These are phyloP conservation scores for Pachysandra terminalis DNA, from an alignment of 164 flowering plant genomes.

Conservation along the genomic window DNA sequence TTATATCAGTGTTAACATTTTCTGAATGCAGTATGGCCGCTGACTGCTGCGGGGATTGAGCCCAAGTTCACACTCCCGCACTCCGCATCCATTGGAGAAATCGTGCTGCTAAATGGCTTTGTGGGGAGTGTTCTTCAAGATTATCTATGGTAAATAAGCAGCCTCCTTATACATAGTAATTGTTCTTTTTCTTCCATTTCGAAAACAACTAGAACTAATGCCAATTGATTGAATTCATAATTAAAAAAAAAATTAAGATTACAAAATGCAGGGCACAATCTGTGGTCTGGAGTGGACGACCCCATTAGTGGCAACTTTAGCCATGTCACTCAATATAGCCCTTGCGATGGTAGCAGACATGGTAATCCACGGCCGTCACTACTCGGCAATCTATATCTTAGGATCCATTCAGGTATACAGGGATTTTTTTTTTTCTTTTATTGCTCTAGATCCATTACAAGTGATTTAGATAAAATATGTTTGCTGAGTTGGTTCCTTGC, in stretches of 20 bases:
- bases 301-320: constrained; percentile 62
- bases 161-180: not conserved
- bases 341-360: constrained; percentile 76
- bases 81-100: constrained; percentile 38
- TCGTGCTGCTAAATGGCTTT: constrained; percentile 47
- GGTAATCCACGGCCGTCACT: constrained; percentile 59
- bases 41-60: constrained; percentile 45
- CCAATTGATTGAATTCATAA: not conserved
- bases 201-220: not conserved
- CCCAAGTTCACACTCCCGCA: constrained; percentile 51
- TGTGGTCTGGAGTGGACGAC: constrained; percentile 76
- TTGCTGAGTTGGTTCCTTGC: not conserved
- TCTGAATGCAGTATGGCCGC: constrained; percentile 52
- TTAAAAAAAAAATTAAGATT: not conserved
- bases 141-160: constrained; percentile 48
- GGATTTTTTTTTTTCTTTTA: not conserved
- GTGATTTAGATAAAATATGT: not conserved
- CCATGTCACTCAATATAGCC: constrained; percentile 68
- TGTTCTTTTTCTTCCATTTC: too few relatives aligned
- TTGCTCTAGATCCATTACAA: not conserved
- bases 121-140: constrained; percentile 62
- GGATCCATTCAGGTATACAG: constrained; percentile 56
- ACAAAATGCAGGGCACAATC: constrained; percentile 51
- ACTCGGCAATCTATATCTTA: constrained; percentile 50
- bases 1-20: not conserved